These are phyloP conservation scores for Agrocybe praecox DNA, from an alignment of 768 basidiomycete genomes.

Conservation along the genomic window DNA sequence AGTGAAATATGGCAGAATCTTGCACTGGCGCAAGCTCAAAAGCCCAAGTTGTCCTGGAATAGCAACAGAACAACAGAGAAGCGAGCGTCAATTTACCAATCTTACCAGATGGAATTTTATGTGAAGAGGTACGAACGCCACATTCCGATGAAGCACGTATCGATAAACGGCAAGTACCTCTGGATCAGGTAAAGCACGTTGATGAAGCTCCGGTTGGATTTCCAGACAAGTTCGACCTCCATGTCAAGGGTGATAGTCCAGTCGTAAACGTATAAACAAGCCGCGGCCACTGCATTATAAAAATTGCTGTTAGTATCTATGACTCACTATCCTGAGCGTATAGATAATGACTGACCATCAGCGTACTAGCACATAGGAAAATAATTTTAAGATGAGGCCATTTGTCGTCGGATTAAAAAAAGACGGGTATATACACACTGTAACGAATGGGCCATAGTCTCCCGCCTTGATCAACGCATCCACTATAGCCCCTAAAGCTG, in stretches of 20 bases:
- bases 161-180: slow-evolving; percentile 1
- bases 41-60: background rate
- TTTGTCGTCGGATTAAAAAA: background rate
- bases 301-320: background rate
- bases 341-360: slow-evolving; percentile 1
- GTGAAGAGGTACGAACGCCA: background rate
- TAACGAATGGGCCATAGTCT: background rate
- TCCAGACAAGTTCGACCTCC: slow-evolving; percentile 4
- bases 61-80: background rate
- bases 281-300: slow-evolving; percentile 1
- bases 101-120: background rate
- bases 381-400: background rate
- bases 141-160: slow-evolving; percentile 3
- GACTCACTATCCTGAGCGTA: background rate
- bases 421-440: background rate
- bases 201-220: background rate
- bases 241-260: slow-evolving; percentile 1
- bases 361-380: background rate
- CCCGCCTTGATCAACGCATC: background rate
- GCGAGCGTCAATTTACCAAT: background rate
- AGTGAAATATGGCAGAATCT: background rate
- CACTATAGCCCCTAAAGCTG: background rate
- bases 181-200: slow-evolving; percentile 3
- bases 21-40: background rate
- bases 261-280: background rate